A percentile compares a stretch with the other conserved stretches of the same genome.
Conservation (phyloP, 2,329 filamentous ascomycete genomes). For the Xylariaceae sp. region DNA sequence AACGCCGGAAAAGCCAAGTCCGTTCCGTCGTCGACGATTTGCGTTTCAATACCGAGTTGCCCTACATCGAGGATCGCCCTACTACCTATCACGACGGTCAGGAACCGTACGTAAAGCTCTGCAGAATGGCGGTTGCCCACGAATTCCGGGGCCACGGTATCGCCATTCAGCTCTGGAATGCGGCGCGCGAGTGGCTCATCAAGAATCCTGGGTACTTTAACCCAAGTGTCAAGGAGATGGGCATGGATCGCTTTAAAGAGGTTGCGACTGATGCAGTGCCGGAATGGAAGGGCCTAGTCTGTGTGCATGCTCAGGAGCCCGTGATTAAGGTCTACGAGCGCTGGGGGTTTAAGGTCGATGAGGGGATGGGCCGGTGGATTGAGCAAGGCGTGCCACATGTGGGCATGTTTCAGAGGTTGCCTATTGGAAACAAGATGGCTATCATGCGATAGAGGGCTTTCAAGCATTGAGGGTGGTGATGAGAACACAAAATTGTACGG, state of each 20-base stretch:
- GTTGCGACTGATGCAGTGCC: conserved; percentile 39
- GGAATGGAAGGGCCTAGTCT: conserved; percentile 70
- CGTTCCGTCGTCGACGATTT: conserved; percentile 18
- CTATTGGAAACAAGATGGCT: conserved; percentile 20
- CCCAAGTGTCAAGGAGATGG: conserved; percentile 42
- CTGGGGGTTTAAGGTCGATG: conserved; percentile 71
- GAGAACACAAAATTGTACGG: no score
- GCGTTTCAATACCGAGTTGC: conserved; percentile 21
- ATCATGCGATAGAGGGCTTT: no score
- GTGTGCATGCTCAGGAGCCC: conserved; percentile 72
- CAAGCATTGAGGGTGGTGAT: no score
- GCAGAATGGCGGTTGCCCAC: conserved; percentile 67
- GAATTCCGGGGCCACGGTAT: conserved; percentile 64
- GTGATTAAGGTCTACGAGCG: conserved; percentile 63
- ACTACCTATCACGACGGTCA: conserved; percentile 54
- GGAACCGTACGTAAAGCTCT: conserved; percentile 80
- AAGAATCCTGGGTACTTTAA: conserved; percentile 56
- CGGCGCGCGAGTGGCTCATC: conserved; percentile 64
- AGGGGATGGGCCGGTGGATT: conserved; percentile 69
- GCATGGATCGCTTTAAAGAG: conserved; percentile 41
- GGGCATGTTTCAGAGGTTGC: conserved; percentile 67
- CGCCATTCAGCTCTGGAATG: conserved; percentile 61
- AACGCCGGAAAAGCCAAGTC: background rate
- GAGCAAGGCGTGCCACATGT: conserved; percentile 84
- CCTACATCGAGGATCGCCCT: conserved; percentile 36